Evolutionary conservation across 1,284 basidiomycete genomes (phyloP).

Genomic region (Tilletia horrida): DNA sequence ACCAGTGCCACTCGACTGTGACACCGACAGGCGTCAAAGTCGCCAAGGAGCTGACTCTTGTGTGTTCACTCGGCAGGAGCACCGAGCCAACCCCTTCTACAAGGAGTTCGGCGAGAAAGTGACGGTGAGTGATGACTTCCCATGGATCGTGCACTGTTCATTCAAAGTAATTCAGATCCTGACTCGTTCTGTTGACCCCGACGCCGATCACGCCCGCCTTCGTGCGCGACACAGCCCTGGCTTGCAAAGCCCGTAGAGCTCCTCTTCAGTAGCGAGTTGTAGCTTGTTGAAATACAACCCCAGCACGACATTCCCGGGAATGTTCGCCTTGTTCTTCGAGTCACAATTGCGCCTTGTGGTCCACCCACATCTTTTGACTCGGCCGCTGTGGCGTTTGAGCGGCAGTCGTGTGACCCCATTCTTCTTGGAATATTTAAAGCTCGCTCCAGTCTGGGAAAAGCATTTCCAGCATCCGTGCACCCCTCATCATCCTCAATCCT

Average conservation of each 20-base stretch:
- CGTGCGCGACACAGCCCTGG: neutral
- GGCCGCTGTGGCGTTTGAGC: too few relatives aligned
- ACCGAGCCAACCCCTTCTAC: constrained; percentile 2
- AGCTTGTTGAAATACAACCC: neutral
- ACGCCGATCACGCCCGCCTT: neutral
- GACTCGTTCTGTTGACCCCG: neutral
- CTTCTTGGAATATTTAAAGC: too few relatives aligned
- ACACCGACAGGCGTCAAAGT: neutral
- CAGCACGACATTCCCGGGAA: too few relatives aligned
- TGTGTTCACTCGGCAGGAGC: neutral
- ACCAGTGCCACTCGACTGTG: too few relatives aligned
- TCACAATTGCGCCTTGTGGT: too few relatives aligned
- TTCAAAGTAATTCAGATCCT: neutral
- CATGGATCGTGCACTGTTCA: neutral
- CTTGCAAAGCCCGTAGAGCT: neutral
- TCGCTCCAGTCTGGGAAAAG: neutral
- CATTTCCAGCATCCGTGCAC: neutral
- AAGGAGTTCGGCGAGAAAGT: constrained; percentile 3
- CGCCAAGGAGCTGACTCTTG: neutral
- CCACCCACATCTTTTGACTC: too few relatives aligned
- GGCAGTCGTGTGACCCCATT: too few relatives aligned
- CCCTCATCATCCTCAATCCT: neutral
- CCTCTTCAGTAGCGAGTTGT: constrained; percentile 1
- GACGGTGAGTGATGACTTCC: neutral
- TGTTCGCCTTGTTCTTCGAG: too few relatives aligned